phyloP scores from a whole-genome alignment of 2,329 filamentous ascomycete genomes.

The Pseudopyrenochaeta lycopersici region DNA sequence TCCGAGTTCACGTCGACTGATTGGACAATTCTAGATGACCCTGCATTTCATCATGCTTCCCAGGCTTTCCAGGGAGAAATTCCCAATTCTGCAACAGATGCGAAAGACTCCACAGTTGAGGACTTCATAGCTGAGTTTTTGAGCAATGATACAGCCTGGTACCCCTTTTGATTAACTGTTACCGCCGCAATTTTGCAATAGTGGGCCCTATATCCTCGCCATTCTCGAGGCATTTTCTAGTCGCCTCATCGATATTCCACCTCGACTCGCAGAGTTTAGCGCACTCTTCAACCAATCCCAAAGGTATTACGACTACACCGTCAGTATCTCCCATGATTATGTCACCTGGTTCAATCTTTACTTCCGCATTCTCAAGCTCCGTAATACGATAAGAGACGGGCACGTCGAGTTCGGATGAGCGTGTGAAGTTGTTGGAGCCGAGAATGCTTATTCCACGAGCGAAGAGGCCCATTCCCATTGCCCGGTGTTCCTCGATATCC shows the following conservation, averaged over 20 bases:
- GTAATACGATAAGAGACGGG: slow-evolving; percentile 3
- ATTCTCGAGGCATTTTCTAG: slow-evolving; percentile 4
- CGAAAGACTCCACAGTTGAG: slow-evolving; percentile 9
- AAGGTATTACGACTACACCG: slow-evolving; percentile 11
- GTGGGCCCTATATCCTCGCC: slow-evolving; percentile 12
- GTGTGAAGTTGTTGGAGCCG: slow-evolving; percentile 9
- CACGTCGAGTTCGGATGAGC: slow-evolving; percentile 10
- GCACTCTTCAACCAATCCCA: slow-evolving; percentile 7
- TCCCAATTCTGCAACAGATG: not conserved
- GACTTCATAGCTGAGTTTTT: slow-evolving; percentile 14
- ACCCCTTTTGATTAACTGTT: slow-evolving; percentile 7
- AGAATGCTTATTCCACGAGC: slow-evolving; percentile 9
- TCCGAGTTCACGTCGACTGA: not conserved
- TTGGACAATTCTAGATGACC: slow-evolving; percentile 7
- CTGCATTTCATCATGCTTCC: not conserved
- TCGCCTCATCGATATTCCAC: slow-evolving; percentile 13
- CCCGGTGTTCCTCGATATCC: slow-evolving; percentile 64
- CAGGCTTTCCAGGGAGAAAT: not conserved
- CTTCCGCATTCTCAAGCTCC: slow-evolving; percentile 3
- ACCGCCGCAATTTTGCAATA: slow-evolving; percentile 7
- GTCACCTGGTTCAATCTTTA: slow-evolving; percentile 5
- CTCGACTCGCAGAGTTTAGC: slow-evolving; percentile 5
- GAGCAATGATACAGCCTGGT: slow-evolving; percentile 10
- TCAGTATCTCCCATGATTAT: slow-evolving; percentile 12
- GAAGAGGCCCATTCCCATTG: slow-evolving; percentile 38